These are phyloP conservation scores for Galerina marginata DNA, from an alignment of 768 basidiomycete species.

Conservation along the genomic window DNA sequence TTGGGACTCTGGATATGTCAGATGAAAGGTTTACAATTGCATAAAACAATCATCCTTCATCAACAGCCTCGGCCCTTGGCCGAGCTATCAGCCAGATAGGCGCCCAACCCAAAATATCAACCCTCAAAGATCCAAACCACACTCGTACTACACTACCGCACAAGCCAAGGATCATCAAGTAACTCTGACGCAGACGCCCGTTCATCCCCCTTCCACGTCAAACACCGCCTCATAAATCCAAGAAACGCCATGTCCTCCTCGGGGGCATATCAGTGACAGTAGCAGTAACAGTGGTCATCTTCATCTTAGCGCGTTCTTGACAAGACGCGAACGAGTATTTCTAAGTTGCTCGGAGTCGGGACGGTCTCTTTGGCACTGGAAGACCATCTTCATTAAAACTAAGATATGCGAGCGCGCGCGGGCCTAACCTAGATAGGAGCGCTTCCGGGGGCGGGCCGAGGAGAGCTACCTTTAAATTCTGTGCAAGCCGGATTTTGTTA, in stretches of 20 bases:
- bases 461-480: too few relatives aligned
- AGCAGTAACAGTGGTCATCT: background rate
- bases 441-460: too few relatives aligned
- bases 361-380: background rate
- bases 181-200: background rate
- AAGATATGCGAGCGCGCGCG: background rate
- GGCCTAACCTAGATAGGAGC: background rate
- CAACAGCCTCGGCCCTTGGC: too few relatives aligned
- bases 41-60: too few relatives aligned
- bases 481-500: background rate
- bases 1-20: too few relatives aligned
- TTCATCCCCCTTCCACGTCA: background rate
- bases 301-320: background rate
- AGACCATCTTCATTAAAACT: background rate
- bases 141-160: too few relatives aligned
- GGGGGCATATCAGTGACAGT: too few relatives aligned
- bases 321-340: background rate
- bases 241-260: slow-evolving; percentile 5
- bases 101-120: too few relatives aligned
- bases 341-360: background rate
- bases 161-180: slow-evolving; percentile 4
- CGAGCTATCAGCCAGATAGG: too few relatives aligned
- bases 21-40: too few relatives aligned
- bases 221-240: background rate
- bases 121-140: too few relatives aligned